Base-by-base conservation (phyloP, 352 stramenopile genomes). In the Phytophthora melonis region DNA sequence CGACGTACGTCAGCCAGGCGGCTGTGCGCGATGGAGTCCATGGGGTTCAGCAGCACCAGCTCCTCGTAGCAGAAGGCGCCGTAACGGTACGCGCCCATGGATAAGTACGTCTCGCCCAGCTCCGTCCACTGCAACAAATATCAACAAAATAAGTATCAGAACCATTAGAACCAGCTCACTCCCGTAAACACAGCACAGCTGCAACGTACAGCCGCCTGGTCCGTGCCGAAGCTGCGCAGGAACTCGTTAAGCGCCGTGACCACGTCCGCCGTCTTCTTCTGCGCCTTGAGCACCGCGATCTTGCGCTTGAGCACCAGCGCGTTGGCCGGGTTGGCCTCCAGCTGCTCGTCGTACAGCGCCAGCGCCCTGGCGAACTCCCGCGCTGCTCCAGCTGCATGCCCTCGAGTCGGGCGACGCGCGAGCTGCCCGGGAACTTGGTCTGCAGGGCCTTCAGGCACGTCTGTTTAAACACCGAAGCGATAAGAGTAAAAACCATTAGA, bases 21-120 rank as follows among this genome's bases (percentile, higher is more conserved):
- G 61, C 75, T 86, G 68, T 92, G 84, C 47, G 75, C 82, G 61
- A 91, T 88, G 59, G 83, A 70, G 67, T 90, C 84, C 74, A 91
- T 84, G 8, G 87, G 87, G 56, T 92, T 92, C 23, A 91, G 66
- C 62, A 93, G 70, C 58, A 91, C 78, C 43, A 93, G 68, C 68
- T 93, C 87, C 47, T 93, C 87, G 65, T 90, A 93, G 72, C 87
- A 93, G 61, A 92, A 93, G 9, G 82, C 78, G 8, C 74, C 84
- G 72, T 91, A 89, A 47, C 73, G 73, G 63, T 88, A 92, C 50
- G 82, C 72, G 30, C 80, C 83, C 21, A 85, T 72, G 16, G 75
- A 74, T 47, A 90, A 58, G 61, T 93, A 89, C 58, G 78, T 80
- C 65, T 92, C 87, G 0, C 74, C 83, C 47, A 93, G 66, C 36